Evolutionary conservation across 1,284 basidiomycete genomes (phyloP).

Genomic region (Leccinum pallidistipes): DNA sequence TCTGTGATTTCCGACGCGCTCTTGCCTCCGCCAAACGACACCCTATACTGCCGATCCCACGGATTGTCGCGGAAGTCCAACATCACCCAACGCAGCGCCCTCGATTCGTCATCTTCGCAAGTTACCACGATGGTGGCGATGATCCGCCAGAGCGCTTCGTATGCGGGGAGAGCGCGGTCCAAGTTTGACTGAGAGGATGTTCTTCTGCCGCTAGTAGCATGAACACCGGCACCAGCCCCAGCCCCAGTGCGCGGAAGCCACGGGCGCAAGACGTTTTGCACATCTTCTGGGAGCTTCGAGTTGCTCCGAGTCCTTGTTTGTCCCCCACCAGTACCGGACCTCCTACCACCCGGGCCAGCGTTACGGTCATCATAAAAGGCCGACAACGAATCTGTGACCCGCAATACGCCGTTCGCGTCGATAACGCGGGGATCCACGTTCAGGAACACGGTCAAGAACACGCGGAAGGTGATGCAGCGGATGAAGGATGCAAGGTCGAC

Average conservation of each 20-base stretch:
- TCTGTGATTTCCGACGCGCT: constrained; percentile 43
- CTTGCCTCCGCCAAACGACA: constrained; percentile 16
- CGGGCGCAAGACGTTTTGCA: constrained; percentile 33
- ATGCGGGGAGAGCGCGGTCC: constrained; percentile 54
- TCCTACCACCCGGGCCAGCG: neutral
- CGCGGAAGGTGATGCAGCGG: constrained; percentile 44
- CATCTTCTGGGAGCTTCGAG: constrained; percentile 14
- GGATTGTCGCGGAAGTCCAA: constrained; percentile 42
- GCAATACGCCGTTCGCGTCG: constrained; percentile 29
- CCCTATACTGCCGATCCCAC: constrained; percentile 35
- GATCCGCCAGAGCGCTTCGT: constrained; percentile 64
- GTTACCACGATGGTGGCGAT: constrained; percentile 43
- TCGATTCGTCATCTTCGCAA: constrained; percentile 30
- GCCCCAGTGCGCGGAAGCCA: constrained; percentile 37
- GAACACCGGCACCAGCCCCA: too few relatives aligned
- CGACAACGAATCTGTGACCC: constrained; percentile 38
- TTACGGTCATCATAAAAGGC: constrained; percentile 39
- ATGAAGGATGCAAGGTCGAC: constrained; percentile 41
- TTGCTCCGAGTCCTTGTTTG: neutral
- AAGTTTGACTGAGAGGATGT: constrained; percentile 39
- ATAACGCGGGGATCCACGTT: constrained; percentile 35
- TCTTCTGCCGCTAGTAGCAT: neutral
- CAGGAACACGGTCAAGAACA: constrained; percentile 44
- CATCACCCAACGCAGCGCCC: constrained; percentile 33
- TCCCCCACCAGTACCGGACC: neutral